Evolutionary conservation across 768 basidiomycete genomes (phyloP), one percentile per base, ranked within the genome.

Genomic region (Serpula lacrymans): DNA sequence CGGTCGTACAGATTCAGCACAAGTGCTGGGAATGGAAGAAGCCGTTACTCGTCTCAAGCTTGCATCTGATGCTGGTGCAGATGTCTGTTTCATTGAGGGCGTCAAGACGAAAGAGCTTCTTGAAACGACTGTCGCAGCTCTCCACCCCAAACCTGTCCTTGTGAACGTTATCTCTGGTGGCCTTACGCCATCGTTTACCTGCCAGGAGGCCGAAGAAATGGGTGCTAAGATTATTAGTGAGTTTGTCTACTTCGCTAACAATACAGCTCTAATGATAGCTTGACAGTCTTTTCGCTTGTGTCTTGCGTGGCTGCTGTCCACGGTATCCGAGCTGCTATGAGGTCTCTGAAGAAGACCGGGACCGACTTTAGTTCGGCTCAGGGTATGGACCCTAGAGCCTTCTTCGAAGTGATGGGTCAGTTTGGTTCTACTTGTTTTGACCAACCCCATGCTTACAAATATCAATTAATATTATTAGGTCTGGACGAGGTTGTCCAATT

Each of bases 51-150:
- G 85, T 21, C 66, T 88, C 43, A 77, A 81, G 57, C 71, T 87
- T 16, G 85, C 85, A 7, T 75, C 82, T 1, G 81, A 80, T 43
- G 80, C 75, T 8, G 85, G 85, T 22, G 85, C 85, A 1, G 85
- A 88, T 52, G 84, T 84, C 10, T 87, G 84, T 59, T 89, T 88
- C 62, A 86, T 87, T 25, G 85, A 88, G 57, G 85, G 86, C 29
- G 84, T 87, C 21, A 77, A 77, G 58, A 82, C 77, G 2, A 71
- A 78, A 33, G 78, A 83, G 32, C 73, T 83, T 17, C 70, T 87
- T 12, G 68, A 74, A 41, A 67, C 67, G 1, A 85, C 85, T 8
- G 79, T 88, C 33, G 70, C 71, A 17, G 82, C 80, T 2, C 62
- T 88, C 21, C 75, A 80, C 5, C 85, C 85, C 4, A 86, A 82